These are phyloP conservation scores for Leishmania guyanensis DNA, from an alignment of 208 protist genomes.

Conservation along the genomic window DNA sequence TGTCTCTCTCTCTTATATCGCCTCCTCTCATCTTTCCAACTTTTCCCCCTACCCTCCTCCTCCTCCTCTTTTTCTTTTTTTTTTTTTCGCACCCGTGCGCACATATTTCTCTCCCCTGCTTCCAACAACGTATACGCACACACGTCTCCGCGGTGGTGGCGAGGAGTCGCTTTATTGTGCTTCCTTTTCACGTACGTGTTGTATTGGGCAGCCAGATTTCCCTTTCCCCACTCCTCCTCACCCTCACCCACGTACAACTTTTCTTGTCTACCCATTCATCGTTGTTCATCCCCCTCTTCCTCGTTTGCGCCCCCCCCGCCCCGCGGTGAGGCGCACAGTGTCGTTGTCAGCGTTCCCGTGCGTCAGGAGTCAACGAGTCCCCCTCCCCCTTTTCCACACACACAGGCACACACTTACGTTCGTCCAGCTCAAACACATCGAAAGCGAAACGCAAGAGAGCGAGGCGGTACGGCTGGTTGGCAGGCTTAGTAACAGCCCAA, in stretches of 20 bases:
- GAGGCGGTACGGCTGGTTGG: neutral
- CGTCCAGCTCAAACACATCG: neutral
- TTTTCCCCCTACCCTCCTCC: neutral
- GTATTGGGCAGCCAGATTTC: no score
- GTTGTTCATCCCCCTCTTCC: neutral
- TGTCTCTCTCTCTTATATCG: no score
- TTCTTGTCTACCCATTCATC: neutral
- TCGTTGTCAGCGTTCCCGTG: neutral
- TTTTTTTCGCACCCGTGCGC: neutral
- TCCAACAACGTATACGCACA: neutral
- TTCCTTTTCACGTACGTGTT: no score
- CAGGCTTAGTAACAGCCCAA: neutral
- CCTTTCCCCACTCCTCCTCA: neutral
- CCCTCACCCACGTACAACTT: neutral
- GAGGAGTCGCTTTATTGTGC: no score
- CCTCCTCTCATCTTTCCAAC: neutral
- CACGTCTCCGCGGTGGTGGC: no score
- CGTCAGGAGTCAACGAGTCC: neutral
- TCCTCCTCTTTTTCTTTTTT: conserved; percentile 4
- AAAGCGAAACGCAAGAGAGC: neutral
- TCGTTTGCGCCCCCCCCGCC: neutral
- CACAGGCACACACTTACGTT: neutral
- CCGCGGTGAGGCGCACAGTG: neutral
- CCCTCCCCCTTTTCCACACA: neutral
- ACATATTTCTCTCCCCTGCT: neutral